These are phyloP conservation scores for Fusarium domesticum DNA, from an alignment of 2,329 filamentous ascomycete species.

Conservation along the genomic window DNA sequence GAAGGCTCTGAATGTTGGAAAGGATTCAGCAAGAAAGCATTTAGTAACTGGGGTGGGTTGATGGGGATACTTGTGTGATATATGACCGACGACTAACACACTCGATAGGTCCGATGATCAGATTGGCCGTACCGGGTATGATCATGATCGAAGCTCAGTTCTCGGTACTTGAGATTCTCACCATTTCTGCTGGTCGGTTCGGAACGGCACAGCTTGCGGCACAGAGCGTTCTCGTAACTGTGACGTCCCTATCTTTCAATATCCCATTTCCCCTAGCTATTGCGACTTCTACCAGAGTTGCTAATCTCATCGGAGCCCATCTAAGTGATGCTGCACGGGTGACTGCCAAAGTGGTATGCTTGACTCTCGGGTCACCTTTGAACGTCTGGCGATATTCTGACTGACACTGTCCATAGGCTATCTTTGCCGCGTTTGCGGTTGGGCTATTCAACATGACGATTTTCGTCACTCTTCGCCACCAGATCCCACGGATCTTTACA, in stretches of 20 bases:
- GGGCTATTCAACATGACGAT: constrained; percentile 73
- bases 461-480: constrained; percentile 61
- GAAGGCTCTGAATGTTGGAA: constrained; percentile 76
- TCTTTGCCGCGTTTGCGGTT: constrained; percentile 62
- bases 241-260: constrained; percentile 78
- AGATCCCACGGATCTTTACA: constrained; percentile 73
- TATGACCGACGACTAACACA: not conserved
- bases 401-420: constrained; percentile 35
- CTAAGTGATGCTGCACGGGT: constrained; percentile 73
- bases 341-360: constrained; percentile 65
- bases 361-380: not conserved
- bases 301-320: constrained; percentile 83
- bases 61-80: not conserved
- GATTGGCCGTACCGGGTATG: constrained; percentile 78
- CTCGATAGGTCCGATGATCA: constrained; percentile 63
- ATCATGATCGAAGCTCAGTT: constrained; percentile 91
- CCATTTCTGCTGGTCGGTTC: constrained; percentile 71
- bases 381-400: not conserved
- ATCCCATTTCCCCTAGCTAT: constrained; percentile 89
- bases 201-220: constrained; percentile 76
- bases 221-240: constrained; percentile 75
- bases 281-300: constrained; percentile 78
- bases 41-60: constrained; percentile 60
- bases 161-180: constrained; percentile 84
- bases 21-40: constrained; percentile 65